Base-by-base conservation (phyloP, 208 protist genomes). In the Trypanosoma theileri region DNA sequence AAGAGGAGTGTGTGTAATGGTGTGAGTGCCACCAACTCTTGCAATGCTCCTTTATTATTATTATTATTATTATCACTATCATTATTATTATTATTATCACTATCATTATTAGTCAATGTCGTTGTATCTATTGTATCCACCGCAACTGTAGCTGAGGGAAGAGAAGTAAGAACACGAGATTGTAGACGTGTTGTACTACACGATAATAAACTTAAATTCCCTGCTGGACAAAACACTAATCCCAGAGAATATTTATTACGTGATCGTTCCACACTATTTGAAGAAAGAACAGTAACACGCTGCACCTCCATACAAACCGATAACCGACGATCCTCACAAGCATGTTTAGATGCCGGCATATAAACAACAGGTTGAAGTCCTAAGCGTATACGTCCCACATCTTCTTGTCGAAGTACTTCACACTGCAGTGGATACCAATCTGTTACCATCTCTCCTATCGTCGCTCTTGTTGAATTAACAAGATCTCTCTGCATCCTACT, bases 271-370 rank as follows among this genome's bases (percentile, higher is more conserved):
- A 28, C 54, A 11, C 19, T 24, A 14, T 59, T 44, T 17, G n/a
- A n/a, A 17, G 52, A 56, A 51, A 51, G 1, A 13, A 42, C 35
- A 28, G 40, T 66, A 14, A 66, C 51, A 50, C n/a, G 3, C 4
- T 50, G 19, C 24, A 74, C 24, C 45, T 74, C 69, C 10, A 74
- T 52, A 28, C 69, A 74, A 65, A 73, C 42, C 10, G 52, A 48
- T 13, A 65, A 24, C n/a, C 28, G 54, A 40, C 22, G 26, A 24
- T 41, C 0, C 1, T 0, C 28, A 40, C 41, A 16, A 16, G 26
- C 0, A 16, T 13, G 3, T 26, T 45, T 40, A 22, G 13, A 35
- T 17, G 24, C 22, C 1, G 48, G 26, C 21, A 6, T 17, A 26
- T 52, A 31, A 16, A 56, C 4, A 9, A 66, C 41, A 16, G 65